Conservation (phyloP, 2,329 filamentous ascomycete species). For the Apiospora hydei region DNA sequence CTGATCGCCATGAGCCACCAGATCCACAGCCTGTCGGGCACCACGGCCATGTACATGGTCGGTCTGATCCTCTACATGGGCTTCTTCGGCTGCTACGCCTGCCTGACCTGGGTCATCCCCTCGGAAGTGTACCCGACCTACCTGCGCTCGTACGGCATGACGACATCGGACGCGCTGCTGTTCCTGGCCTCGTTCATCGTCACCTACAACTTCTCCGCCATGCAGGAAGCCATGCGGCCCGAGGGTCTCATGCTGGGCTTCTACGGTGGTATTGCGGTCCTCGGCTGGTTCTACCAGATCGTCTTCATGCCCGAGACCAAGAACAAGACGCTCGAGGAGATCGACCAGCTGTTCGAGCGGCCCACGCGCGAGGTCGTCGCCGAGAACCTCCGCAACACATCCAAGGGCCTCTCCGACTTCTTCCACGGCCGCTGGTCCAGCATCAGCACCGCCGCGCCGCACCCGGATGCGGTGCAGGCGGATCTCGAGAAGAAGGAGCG, state of each 20-base stretch:
- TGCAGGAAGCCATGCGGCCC: slow-evolving; percentile 71
- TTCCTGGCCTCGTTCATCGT: slow-evolving; percentile 77
- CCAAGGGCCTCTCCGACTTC: slow-evolving; percentile 28
- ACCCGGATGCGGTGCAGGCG: neutral
- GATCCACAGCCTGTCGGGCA: slow-evolving; percentile 56
- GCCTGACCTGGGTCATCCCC: slow-evolving; percentile 71
- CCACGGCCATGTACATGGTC: slow-evolving; percentile 68
- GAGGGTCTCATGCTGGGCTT: slow-evolving; percentile 74
- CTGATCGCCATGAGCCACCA: slow-evolving; percentile 71
- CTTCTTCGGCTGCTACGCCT: slow-evolving; percentile 72
- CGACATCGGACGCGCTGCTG: slow-evolving; percentile 70
- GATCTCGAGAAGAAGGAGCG: slow-evolving; percentile 8
- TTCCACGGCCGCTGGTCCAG: slow-evolving; percentile 30
- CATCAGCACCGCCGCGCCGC: neutral
- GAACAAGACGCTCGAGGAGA: slow-evolving; percentile 73
- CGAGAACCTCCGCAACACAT: slow-evolving; percentile 57
- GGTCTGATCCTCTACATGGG: slow-evolving; percentile 74
- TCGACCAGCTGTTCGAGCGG: slow-evolving; percentile 70
- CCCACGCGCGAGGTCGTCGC: slow-evolving; percentile 69
- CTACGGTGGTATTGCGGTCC: slow-evolving; percentile 74
- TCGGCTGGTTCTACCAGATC: slow-evolving; percentile 76
- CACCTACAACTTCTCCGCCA: slow-evolving; percentile 77
- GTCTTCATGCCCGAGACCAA: slow-evolving; percentile 81
- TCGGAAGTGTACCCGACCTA: slow-evolving; percentile 77
- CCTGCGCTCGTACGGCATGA: slow-evolving; percentile 77